Conservation (phyloP, 805 yeast species). For the Wickerhamomyces ciferrii region DNA sequence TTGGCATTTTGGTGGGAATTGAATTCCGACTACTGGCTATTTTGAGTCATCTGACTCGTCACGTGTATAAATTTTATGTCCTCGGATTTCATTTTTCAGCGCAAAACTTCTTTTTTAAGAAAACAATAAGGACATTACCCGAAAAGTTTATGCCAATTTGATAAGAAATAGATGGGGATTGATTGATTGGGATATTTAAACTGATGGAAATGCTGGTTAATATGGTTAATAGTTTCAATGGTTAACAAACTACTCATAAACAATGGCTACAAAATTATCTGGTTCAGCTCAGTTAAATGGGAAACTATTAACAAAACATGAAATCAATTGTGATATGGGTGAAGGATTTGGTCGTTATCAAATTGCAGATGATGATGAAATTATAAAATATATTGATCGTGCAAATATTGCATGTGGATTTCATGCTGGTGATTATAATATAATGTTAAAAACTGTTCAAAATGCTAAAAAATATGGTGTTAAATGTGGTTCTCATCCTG, state of each 20-base stretch:
- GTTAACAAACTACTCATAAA: background rate
- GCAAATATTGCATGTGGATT: conserved; percentile 38
- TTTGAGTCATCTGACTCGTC: background rate
- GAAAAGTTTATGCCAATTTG: background rate
- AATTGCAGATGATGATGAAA: conserved; percentile 34
- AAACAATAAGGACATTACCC: background rate
- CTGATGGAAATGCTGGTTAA: too few species aligned
- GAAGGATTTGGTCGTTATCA: conserved; percentile 33
- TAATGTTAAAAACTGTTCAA: conserved; percentile 28
- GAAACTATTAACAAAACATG: conserved; percentile 5
- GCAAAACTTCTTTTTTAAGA: background rate
- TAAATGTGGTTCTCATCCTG: conserved; percentile 35
- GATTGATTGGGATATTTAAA: too few species aligned
- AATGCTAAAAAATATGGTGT: conserved; percentile 30
- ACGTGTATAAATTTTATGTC: background rate
- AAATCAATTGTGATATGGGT: conserved; percentile 31
- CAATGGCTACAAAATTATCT: background rate
- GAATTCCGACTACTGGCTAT: background rate
- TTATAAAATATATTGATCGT: conserved; percentile 32
- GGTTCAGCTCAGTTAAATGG: background rate
- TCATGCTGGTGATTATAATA: conserved; percentile 34
- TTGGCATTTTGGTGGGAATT: background rate
- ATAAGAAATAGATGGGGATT: background rate
- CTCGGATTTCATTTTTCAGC: background rate
- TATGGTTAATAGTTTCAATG: too few species aligned